Evolutionary conservation across 1,284 basidiomycete species (phyloP), one percentile per base, ranked within the genome.

Genomic region (Ceratobasidium sp.): DNA sequence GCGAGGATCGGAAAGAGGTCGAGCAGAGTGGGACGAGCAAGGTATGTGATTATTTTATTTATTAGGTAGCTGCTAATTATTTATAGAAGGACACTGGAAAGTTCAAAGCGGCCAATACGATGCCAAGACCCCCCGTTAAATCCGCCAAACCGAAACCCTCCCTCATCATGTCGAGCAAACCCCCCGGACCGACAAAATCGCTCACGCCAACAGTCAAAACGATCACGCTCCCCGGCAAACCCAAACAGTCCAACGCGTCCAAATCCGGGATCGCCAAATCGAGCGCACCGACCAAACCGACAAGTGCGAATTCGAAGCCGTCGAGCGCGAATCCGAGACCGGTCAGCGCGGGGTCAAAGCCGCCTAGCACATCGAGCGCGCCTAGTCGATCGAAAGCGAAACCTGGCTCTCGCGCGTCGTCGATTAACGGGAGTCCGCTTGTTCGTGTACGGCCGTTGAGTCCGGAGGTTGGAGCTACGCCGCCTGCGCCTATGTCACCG

Each of bases 401-500:
- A 48, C 50, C 36, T 33, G 71, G 71, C 19, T 73, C 71, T 11
- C 71, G 57, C 15, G 44, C 71, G 1, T 36, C 53, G 2, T 73
- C 71, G 7, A 73, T 63, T 19, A 48, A 73, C 47, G 57, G 57
- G 5, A 73, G 71, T 36, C 71, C 71, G 29, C 31, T 59, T n/a
- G 50, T 63, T 11, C 71, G 71, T 14, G 31, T 59, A 8, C 57
- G 59, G 11, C 71, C 71, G n/a, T 19, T 73, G 14, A 73, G 57
- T 31, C 71, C 71, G 11, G 59, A 48, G 15, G 29, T 59, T 15
- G 36, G 36, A 41, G 36, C 4, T 4, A 73, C 71, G 45, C 71
- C 71, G 14, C 59, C 71, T 27, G 57, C 71, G 27, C 71, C 71
- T 24, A 47, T 22, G 17, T 73, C 71, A n/a, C 71, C 71, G 11